These are phyloP conservation scores for Cyberlindnera bimundalis DNA, from an alignment of 805 yeast species.

Conservation along the genomic window DNA sequence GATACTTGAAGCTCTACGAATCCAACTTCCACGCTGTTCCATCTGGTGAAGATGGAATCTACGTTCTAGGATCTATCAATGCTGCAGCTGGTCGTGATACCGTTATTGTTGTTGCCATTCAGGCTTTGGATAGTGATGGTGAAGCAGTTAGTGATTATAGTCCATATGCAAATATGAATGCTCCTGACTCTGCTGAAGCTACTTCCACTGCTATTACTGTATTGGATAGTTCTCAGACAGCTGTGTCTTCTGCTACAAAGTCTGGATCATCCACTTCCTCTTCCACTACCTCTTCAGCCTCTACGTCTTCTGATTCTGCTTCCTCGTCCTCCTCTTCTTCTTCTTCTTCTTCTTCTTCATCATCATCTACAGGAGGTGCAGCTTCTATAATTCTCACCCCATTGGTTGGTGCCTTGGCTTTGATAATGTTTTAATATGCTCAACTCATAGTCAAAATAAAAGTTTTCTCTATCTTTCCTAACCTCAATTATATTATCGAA, in stretches of 20 bases:
- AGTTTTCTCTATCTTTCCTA: not conserved
- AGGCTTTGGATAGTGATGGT: constrained; percentile 9
- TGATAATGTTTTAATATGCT: not conserved
- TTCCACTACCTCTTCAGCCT: not conserved
- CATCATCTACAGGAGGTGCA: not conserved
- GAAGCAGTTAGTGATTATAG: constrained; percentile 4
- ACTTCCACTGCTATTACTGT: not conserved
- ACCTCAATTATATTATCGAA: too few species aligned
- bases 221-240: not conserved
- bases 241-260: not conserved
- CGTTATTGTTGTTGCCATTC: constrained; percentile 9
- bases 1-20: constrained; percentile 15
- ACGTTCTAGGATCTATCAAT: constrained; percentile 19
- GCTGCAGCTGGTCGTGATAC: constrained; percentile 18
- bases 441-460: not conserved
- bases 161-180: constrained; percentile 2
- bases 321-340: not conserved
- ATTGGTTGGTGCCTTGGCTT: not conserved
- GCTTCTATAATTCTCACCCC: not conserved
- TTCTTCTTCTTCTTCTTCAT: not conserved
- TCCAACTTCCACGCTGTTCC: constrained; percentile 23
- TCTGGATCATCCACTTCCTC: not conserved
- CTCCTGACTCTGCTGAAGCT: constrained; percentile 2
- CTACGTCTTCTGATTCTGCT: not conserved
- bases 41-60: constrained; percentile 15